Evolutionary conservation across 495 filamentous ascomycete species (phyloP).

Genomic region (Penicillium ochrochloron): DNA sequence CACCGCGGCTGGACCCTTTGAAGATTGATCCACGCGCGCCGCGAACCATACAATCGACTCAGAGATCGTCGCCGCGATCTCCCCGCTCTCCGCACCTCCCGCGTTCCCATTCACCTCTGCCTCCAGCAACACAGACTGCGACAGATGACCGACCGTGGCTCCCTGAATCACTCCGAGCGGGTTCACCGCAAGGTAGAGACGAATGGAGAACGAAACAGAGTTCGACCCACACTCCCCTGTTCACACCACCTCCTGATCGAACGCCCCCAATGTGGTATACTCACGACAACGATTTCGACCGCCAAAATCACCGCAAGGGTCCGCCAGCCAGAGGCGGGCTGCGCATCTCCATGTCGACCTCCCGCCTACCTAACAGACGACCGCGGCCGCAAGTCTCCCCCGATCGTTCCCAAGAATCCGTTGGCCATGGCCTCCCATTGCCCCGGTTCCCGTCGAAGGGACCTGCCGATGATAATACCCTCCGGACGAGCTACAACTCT

Average conservation of each 20-base stretch:
- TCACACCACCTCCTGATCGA: constrained; percentile 28
- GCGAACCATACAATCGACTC: constrained; percentile 32
- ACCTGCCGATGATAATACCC: constrained; percentile 54
- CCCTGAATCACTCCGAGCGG: constrained; percentile 35
- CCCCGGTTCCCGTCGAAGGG: constrained; percentile 42
- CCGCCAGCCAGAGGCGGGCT: constrained; percentile 36
- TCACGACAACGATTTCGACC: constrained; percentile 35
- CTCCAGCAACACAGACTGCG: constrained; percentile 22
- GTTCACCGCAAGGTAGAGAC: constrained; percentile 27
- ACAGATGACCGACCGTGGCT: constrained; percentile 37
- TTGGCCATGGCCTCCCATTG: constrained; percentile 32
- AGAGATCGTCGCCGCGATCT: constrained; percentile 32
- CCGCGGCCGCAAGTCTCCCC: constrained; percentile 36
- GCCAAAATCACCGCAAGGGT: constrained; percentile 33
- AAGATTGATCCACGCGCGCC: constrained; percentile 38
- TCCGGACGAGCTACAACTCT: constrained; percentile 75
- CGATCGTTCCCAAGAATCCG: constrained; percentile 34
- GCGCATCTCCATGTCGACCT: constrained; percentile 50
- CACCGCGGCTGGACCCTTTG: constrained; percentile 42
- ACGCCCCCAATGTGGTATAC: constrained; percentile 24
- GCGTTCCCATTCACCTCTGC: constrained; percentile 38
- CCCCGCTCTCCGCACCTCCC: constrained; percentile 28
- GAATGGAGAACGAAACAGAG: constrained; percentile 29
- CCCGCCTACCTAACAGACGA: constrained; percentile 36
- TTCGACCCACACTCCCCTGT: constrained; percentile 27